Percentiles rank a stretch among this genome's conserved stretches.
Evolutionary conservation across 192 early-diverging fungal species (phyloP).

Genomic region (Chytriomyces sp.): DNA sequence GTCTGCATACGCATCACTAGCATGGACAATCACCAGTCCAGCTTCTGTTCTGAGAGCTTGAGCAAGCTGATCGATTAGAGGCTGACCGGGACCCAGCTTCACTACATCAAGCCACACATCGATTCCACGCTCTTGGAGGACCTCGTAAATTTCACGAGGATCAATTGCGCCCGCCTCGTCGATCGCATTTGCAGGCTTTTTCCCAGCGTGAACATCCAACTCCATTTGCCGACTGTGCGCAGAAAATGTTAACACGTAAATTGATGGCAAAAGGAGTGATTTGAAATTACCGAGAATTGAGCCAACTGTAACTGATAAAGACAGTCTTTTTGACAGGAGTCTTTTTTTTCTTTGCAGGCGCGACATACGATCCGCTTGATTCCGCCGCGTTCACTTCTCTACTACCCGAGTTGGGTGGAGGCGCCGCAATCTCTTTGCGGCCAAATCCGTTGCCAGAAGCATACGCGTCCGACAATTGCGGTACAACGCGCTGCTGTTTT

Average conservation of each 20-base stretch:
- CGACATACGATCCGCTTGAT: neutral
- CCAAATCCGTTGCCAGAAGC: neutral
- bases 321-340: neutral
- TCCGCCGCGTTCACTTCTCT: neutral
- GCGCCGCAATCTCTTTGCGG: neutral
- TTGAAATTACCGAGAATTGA: neutral
- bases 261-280: neutral
- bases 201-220: neutral
- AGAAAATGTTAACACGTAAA: neutral
- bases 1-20: neutral
- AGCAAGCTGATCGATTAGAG: neutral
- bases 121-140: neutral
- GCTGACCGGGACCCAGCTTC: neutral
- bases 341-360: neutral
- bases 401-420: neutral
- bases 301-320: slow-evolving; percentile 18
- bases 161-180: neutral
- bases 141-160: neutral
- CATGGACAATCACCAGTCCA: neutral
- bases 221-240: neutral
- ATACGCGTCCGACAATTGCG: neutral
- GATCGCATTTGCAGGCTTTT: neutral
- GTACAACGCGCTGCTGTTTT: neutral
- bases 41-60: neutral
- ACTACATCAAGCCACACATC: slow-evolving; percentile 15